A percentile compares a stretch with the other conserved stretches of the same genome.
These are phyloP conservation scores for Saccharomycodes ludwigii DNA, from an alignment of 805 yeast genomes.

Conservation along the genomic window DNA sequence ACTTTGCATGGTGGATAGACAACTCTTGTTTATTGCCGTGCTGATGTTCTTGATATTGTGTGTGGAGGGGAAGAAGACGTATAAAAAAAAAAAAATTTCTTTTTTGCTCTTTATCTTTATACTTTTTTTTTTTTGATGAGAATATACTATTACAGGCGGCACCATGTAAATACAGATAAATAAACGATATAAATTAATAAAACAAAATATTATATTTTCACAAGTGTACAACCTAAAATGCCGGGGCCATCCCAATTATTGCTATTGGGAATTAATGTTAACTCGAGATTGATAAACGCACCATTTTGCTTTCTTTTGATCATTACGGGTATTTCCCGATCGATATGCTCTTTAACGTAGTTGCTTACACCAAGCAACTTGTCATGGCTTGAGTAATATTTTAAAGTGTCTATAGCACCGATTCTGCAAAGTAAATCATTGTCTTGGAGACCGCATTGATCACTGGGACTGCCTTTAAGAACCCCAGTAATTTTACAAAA, in stretches of 20 bases:
- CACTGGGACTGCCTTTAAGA: background rate
- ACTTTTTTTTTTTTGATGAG: too few relatives aligned
- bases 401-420: too few relatives aligned
- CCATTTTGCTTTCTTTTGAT: conserved; percentile 22
- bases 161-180: too few relatives aligned
- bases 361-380: conserved; percentile 33
- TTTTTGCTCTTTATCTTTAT: background rate
- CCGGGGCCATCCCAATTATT: conserved; percentile 62
- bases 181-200: too few relatives aligned
- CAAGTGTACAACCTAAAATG: conserved; percentile 52
- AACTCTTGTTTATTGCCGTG: background rate
- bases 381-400: conserved; percentile 46
- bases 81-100: background rate
- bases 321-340: conserved; percentile 15
- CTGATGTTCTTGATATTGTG: too few relatives aligned
- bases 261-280: conserved; percentile 32
- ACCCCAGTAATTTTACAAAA: background rate
- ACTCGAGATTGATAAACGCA: conserved; percentile 9
- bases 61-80: background rate
- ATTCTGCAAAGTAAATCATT: conserved; percentile 1
- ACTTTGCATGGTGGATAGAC: conserved; percentile 85
- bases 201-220: conserved; percentile 30
- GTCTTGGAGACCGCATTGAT: background rate
- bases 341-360: conserved; percentile 30
- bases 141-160: too few relatives aligned